Percentiles rank a stretch among this genome's conserved stretches.
Evolutionary conservation across 2,329 filamentous ascomycete genomes (phyloP).

Genomic region (Arthrobotrys pseudoclavata): DNA sequence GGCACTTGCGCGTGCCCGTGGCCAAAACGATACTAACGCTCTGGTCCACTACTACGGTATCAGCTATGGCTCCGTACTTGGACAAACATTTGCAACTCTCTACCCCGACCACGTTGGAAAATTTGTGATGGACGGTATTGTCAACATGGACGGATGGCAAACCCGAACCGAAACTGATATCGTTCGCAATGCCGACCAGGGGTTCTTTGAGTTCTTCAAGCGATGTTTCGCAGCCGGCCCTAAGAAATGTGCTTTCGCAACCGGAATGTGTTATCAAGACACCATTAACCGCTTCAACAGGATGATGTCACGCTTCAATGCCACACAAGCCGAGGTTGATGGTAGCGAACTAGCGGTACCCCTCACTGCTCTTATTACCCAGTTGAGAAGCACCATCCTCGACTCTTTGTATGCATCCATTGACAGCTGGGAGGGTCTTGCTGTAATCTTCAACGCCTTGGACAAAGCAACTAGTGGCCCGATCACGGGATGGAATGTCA

Average conservation of each 20-base stretch:
- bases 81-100: slow-evolving; percentile 45
- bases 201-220: slow-evolving; percentile 41
- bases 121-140: slow-evolving; percentile 47
- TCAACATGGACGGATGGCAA: slow-evolving; percentile 47
- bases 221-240: slow-evolving; percentile 38
- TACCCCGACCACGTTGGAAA: slow-evolving; percentile 50
- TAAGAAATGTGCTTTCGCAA: slow-evolving; percentile 28
- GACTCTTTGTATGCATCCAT: slow-evolving; percentile 34
- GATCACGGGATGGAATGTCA: slow-evolving; percentile 17
- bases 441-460: slow-evolving; percentile 13
- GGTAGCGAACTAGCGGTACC: background rate
- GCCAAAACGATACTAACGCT: slow-evolving; percentile 16
- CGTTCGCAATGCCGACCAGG: slow-evolving; percentile 27
- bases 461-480: slow-evolving; percentile 19
- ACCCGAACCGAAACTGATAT: slow-evolving; percentile 19
- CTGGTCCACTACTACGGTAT: slow-evolving; percentile 45
- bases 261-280: slow-evolving; percentile 31
- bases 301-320: slow-evolving; percentile 33
- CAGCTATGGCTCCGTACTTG: slow-evolving; percentile 52
- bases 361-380: background rate
- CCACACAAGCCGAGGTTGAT: slow-evolving; percentile 19
- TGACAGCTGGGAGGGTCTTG: slow-evolving; percentile 15
- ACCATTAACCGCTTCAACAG: slow-evolving; percentile 42
- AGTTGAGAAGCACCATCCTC: slow-evolving; percentile 6
- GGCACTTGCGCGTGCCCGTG: slow-evolving; percentile 34